Base-by-base conservation (phyloP, 1,284 basidiomycete species). In the Heterobasidion irregulare region DNA sequence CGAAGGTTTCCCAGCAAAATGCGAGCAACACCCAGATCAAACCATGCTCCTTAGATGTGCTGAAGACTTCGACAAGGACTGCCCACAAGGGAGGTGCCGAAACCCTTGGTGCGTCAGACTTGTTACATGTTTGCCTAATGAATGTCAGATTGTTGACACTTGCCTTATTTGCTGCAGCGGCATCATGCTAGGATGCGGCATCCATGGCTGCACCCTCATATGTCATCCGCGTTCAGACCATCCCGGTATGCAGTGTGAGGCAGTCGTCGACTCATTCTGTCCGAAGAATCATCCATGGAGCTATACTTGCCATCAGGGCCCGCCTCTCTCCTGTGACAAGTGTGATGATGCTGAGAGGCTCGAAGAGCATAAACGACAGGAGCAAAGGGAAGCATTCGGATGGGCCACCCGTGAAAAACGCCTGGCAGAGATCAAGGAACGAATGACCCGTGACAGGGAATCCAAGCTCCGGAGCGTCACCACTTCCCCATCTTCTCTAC, bases 81-180 rank as follows among this genome's bases (percentile, higher is more conserved):
- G 72, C 59, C 84, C 83, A 0, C 80, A 84, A 50, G 84, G 84
- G 2, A 84, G 84, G 1, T 86, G 84, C 57, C 68, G 61, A 2
- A 70, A 77, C 56, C 72, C 75, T 33, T 86, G 83, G 84, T 83
- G 65, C 33, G 65, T 10, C 56, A 15, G 26, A 16, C 33, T 8
- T n/a, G 9, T 9, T 34, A 83, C 49, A 15, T 26, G 8, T n/a
- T 12, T 18, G 8, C 26, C 18, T 10, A 2, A 13, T 47, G 46
- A 2, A 2, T 10, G 26, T 4, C 33, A 26, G n/a, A 26, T 5
- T 7, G 13, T 34, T 34, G 19, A 5, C 26, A 2, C 26, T 55
- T 18, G 51, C 35, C 47, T n/a, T n/a, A 26, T 5, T 2, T 26
- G 3, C 26, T 26, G 26, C 53, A 83, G 82, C 57, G 74, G 72